These are phyloP conservation scores for Curvularia lunata DNA, from an alignment of 2,329 filamentous ascomycete species.

Conservation along the genomic window DNA sequence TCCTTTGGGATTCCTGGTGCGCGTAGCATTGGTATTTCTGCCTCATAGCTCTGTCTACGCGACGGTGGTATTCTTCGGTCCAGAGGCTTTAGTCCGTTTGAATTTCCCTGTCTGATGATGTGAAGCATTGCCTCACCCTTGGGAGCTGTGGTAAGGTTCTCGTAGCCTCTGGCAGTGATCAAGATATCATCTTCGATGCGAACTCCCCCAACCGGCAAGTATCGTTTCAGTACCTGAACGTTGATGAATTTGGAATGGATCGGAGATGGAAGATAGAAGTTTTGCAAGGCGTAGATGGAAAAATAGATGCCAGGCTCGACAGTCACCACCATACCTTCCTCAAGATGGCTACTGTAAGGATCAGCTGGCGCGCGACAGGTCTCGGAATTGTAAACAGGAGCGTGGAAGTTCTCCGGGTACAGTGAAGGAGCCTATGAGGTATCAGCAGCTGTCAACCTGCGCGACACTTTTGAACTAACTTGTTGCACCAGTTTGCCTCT, in stretches of 20 bases:
- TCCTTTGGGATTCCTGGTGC: conserved; percentile 37
- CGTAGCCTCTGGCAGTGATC: conserved; percentile 70
- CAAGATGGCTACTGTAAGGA: conserved; percentile 48
- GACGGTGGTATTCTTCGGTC: background rate
- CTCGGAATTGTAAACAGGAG: conserved; percentile 39
- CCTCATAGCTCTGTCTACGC: background rate
- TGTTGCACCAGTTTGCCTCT: conserved; percentile 32
- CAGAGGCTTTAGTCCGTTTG: conserved; percentile 5
- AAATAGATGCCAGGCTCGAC: conserved; percentile 74
- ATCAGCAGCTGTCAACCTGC: conserved; percentile 15
- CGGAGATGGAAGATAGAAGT: conserved; percentile 74
- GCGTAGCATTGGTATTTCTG: conserved; percentile 22
- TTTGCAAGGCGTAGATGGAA: conserved; percentile 82
- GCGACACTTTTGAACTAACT: conserved; percentile 18
- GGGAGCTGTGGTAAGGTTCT: conserved; percentile 74
- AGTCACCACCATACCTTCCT: conserved; percentile 63
- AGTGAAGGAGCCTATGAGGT: conserved; percentile 35
- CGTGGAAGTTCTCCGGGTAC: conserved; percentile 42
- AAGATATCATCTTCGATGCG: conserved; percentile 76
- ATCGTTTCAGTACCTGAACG: conserved; percentile 71
- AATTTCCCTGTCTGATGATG: conserved; percentile 52
- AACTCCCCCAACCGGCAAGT: conserved; percentile 82
- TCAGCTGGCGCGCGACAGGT: conserved; percentile 43
- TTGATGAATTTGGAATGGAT: conserved; percentile 80
- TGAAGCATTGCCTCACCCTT: conserved; percentile 71